These are phyloP conservation scores for Rhizopogon rudus DNA, from an alignment of 768 basidiomycete genomes.

Conservation along the genomic window DNA sequence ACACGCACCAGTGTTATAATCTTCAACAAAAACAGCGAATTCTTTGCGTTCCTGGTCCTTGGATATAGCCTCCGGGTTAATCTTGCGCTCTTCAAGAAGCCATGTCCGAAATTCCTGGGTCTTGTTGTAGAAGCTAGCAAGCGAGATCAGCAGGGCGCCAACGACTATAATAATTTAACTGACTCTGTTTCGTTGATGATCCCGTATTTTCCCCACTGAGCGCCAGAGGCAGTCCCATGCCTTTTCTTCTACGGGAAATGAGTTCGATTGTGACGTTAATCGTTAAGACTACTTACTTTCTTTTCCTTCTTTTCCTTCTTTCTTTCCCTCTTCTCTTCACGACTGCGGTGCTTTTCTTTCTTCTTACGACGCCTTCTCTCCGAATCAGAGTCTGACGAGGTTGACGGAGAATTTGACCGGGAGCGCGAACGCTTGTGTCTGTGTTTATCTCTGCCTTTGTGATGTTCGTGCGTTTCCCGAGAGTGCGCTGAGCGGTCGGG, in stretches of 20 bases:
- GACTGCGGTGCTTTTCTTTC: constrained; percentile 42
- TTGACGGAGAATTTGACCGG: constrained; percentile 36
- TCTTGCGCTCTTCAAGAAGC: constrained; percentile 88
- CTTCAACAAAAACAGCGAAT: constrained; percentile 78
- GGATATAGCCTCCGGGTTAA: constrained; percentile 84
- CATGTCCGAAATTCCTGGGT: constrained; percentile 85
- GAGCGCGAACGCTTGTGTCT: constrained; percentile 30
- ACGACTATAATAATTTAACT: constrained; percentile 24
- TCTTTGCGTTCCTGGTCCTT: constrained; percentile 86
- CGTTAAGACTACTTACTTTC: constrained; percentile 42
- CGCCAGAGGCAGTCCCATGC: constrained; percentile 37
- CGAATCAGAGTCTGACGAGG: constrained; percentile 32
- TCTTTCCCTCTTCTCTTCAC: constrained; percentile 46
- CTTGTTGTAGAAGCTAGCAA: constrained; percentile 69
- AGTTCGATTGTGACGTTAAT: not conserved
- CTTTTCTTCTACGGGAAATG: constrained; percentile 49
- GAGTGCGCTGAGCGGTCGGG: constrained; percentile 31
- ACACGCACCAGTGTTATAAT: constrained; percentile 70
- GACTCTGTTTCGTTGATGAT: constrained; percentile 84
- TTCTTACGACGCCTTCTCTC: constrained; percentile 36
- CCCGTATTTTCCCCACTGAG: constrained; percentile 89
- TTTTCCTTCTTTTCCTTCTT: constrained; percentile 69
- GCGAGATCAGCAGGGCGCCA: constrained; percentile 6
- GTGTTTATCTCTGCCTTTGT: constrained; percentile 19
- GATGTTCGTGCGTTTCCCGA: constrained; percentile 23